Evolutionary conservation across 768 basidiomycete species (phyloP), one percentile per base, ranked within the genome.

Genomic region (Tulasnella sp.): DNA sequence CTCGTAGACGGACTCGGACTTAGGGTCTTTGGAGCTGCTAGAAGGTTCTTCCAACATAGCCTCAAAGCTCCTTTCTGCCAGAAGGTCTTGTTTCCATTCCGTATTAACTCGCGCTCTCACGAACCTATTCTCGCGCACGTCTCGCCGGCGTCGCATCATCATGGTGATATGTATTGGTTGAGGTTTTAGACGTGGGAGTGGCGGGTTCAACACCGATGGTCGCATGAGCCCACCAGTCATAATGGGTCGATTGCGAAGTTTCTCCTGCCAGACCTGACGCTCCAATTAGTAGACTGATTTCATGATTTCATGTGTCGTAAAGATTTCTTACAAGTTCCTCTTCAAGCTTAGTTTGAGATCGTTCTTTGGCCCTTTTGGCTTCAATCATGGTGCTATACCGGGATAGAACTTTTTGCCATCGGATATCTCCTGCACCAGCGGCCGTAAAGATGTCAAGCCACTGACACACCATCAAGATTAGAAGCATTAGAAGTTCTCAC

Each of bases 101-200:
- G 63, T 57, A 2, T 80, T 60, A 12, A 67, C 63, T 2, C 63
- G 67, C 8, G 69, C 67, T 51, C 68, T 69, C 27, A 65, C 70
- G n/a, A 75, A 63, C 3, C 87, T 76, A 34, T 72, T 69, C 4
- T 74, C 80, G 0, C 76, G 72, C 3, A 72, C 70, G 8, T 66
- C 62, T 15, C 76, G 71, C 1, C 84, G 73, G 15, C 72, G 70
- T 43, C 71, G 67, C 31, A 93, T 87, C 73, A 92, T 88, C 68
- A 79, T 77, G 1, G 79, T 75, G 46, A 92, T 78, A n/a, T 77
- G 73, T 3, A 71, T 64, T 0, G 93, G 92, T 62, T 94, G 90
- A 0, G 87, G 89, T 42, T 77, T 80, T 64, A 96, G 72, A 0
- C 87, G 80, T 0, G 90, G 90, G 12, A 96, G 76, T 1, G 90